Evolutionary conservation across 2,329 filamentous ascomycete species (phyloP).

Genomic region (Neonectria neomacrospora): DNA sequence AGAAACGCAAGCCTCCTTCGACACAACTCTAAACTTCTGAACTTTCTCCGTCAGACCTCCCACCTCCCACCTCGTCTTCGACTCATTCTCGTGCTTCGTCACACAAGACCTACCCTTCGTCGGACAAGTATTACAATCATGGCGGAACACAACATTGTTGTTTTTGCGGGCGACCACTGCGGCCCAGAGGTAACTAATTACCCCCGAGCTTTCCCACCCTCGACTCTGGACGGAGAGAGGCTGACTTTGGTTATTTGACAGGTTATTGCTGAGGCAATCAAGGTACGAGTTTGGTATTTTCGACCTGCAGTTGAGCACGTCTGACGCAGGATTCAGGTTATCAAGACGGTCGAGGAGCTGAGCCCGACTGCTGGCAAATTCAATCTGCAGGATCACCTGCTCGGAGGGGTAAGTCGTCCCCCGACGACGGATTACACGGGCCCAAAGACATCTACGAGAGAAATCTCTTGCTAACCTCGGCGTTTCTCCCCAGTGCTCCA

Average conservation of each 20-base stretch:
- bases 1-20: too few species aligned
- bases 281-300: conserved; percentile 63
- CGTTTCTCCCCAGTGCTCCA: conserved; percentile 74
- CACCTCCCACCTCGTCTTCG: conserved; percentile 28
- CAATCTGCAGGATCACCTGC: conserved; percentile 86
- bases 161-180: conserved; percentile 84
- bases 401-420: conserved; percentile 79
- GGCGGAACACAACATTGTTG: conserved; percentile 78
- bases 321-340: conserved; percentile 63
- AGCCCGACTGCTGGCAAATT: conserved; percentile 77
- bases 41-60: conserved; percentile 23
- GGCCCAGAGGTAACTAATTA: conserved; percentile 76
- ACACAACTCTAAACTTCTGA: conserved; percentile 17
- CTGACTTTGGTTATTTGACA: conserved; percentile 39
- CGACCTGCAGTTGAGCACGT: conserved; percentile 28
- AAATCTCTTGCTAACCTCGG: conserved; percentile 25
- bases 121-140: conserved; percentile 56
- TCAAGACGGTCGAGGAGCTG: conserved; percentile 79
- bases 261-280: conserved; percentile 86
- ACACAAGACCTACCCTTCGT: conserved; percentile 24
- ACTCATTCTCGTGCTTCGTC: conserved; percentile 25
- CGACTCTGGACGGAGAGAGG: conserved; percentile 29
- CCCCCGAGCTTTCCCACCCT: conserved; percentile 29
- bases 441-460: conserved; percentile 22
- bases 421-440: conserved; percentile 29